Conservation (phyloP, 352 stramenopile species). For the Aphanomyces stellatus region DNA sequence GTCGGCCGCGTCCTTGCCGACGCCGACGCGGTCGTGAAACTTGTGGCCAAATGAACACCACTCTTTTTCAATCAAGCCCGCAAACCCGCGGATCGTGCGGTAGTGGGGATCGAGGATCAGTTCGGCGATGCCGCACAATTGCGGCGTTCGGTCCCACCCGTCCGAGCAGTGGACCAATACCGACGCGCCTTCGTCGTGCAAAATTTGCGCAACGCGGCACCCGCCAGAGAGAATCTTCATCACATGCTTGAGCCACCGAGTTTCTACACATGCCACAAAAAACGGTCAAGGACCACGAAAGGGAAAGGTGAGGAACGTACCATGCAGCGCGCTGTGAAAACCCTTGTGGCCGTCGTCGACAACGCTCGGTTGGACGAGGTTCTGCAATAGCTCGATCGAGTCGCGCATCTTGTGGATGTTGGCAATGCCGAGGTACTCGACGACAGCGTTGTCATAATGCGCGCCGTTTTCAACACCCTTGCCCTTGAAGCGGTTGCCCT, state of each 20-base stretch:
- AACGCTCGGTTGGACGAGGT: constrained; percentile 66
- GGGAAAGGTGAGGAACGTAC: constrained; percentile 31
- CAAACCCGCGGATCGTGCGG: constrained; percentile 75
- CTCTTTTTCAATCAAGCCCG: constrained; percentile 76
- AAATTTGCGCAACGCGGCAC: constrained; percentile 59
- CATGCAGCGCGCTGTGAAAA: constrained; percentile 81
- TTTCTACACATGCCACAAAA: constrained; percentile 67
- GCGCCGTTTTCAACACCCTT: constrained; percentile 94
- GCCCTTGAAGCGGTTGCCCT: constrained; percentile 71
- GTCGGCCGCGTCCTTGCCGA: constrained; percentile 70
- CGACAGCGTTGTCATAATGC: constrained; percentile 92
- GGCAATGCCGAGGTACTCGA: constrained; percentile 97
- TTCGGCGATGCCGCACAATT: constrained; percentile 70
- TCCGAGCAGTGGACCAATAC: constrained; percentile 84
- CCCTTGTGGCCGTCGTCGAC: constrained; percentile 83
- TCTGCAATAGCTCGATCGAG: constrained; percentile 81
- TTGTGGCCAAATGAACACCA: constrained; percentile 88
- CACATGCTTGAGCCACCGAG: constrained; percentile 95
- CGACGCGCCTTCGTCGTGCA: constrained; percentile 74
- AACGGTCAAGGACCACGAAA: constrained; percentile 2
- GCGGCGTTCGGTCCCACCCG: constrained; percentile 79
- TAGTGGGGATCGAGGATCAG: constrained; percentile 84
- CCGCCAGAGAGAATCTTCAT: constrained; percentile 79
- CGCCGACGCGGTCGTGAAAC: constrained; percentile 76
- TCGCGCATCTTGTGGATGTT: constrained; percentile 99